Conservation (phyloP, 129 eudicot genomes). For the Pittosporum tobira region DNA sequence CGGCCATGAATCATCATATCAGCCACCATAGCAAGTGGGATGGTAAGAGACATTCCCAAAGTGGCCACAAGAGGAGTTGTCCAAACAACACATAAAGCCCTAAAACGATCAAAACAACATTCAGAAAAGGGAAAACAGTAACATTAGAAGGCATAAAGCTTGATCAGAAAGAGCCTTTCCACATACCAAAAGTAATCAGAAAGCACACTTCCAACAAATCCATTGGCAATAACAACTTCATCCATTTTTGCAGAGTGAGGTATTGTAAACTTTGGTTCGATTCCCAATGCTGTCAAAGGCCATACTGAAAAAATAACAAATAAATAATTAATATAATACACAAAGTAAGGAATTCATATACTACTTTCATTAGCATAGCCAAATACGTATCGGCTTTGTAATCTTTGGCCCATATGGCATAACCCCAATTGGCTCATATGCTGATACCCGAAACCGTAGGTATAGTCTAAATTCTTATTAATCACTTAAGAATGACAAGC, state of each 20-base stretch:
- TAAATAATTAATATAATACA: not conserved
- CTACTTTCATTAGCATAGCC: no score
- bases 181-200: constrained; percentile 92
- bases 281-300: constrained; percentile 91
- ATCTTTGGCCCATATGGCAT: not conserved
- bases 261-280: constrained; percentile 86
- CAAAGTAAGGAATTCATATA: no score
- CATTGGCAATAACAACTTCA: constrained; percentile 92
- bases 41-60: constrained; percentile 93
- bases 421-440: not conserved
- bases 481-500: not conserved
- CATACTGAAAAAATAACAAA: constrained; percentile 52
- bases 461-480: no score
- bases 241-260: constrained; percentile 93
- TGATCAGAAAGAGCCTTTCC: not conserved
- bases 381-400: not conserved
- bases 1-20: constrained; percentile 98
- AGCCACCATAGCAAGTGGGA: constrained; percentile 97
- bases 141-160: not conserved
- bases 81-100: constrained; percentile 99
- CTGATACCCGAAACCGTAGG: not conserved
- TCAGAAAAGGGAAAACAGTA: not conserved
- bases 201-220: constrained; percentile 93
- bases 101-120: constrained; percentile 18
- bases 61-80: constrained; percentile 98